Evolutionary conservation across 306 rosid species (phyloP), one percentile per base, ranked within the genome.

Genomic region (Prunus davidiana): DNA sequence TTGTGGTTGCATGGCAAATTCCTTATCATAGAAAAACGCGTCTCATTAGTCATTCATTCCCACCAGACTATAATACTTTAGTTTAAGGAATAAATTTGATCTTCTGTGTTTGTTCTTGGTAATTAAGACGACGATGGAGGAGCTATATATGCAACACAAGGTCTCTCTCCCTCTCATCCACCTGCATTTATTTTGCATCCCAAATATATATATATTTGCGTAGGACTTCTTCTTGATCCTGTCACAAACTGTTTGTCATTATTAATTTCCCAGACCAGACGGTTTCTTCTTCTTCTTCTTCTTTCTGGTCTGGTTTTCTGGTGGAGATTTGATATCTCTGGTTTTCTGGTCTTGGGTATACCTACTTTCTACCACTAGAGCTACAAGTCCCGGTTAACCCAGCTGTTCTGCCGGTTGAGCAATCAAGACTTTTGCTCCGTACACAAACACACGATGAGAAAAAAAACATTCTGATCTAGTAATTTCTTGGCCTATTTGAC

Each of bases 1-100:
- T 7, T 45, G 46, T 58, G 45, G 16, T 27, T 74, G 69, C 69
- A 74, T 74, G 78, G 61, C 12, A 74, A 74, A 16, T 74, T 61
- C 50, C 69, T 11, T 61, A 50, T 18, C 61, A 16, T 61, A 45
- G 12, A 46, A 61, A 73, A 61, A 22, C 15, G 49, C 69, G 56
- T 73, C 24, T 73, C 43, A 22, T 27, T 62, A 12, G 65, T 60
- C 65, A 12, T 12, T 11, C 16, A 47, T 60, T 60, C 65, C 28
- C 65, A 25, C 27, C 19, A 60, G 13, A 8, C 24, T 34, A 2
- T 12, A 47, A 10, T 51, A 56, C 9, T 20, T 4, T 6, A 20
- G 5, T 56, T 20, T 20, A n/a, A 61, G 65, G 65, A 61, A 61
- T 27, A 61, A 12, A 24, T 20, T 7, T 52, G 38, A 12, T 57